phyloP scores from a whole-genome alignment of 1,284 basidiomycete genomes.

The Apiotrichum laibachii region DNA sequence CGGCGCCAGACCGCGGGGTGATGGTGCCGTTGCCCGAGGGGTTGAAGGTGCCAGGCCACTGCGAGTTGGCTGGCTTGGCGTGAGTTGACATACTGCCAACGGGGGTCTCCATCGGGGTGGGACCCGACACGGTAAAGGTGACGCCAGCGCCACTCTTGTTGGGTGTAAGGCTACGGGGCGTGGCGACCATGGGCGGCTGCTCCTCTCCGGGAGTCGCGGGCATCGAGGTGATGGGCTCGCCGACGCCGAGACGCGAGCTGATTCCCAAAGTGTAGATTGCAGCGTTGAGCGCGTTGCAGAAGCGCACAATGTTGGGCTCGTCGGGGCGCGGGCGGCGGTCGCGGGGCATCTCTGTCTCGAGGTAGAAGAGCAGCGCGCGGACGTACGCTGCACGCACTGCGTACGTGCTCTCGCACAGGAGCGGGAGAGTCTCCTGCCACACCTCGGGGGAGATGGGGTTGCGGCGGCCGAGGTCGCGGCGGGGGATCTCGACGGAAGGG shows the following conservation, averaged over 20 bases:
- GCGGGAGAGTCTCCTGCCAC: slow-evolving; percentile 82
- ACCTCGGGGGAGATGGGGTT: slow-evolving; percentile 73
- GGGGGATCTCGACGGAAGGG: slow-evolving; percentile 26
- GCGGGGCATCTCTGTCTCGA: slow-evolving; percentile 67
- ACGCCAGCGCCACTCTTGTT: slow-evolving; percentile 24
- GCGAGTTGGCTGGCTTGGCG: no score
- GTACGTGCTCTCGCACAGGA: slow-evolving; percentile 73
- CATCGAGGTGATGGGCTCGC: slow-evolving; percentile 18
- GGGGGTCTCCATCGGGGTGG: slow-evolving; percentile 30
- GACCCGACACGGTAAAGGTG: slow-evolving; percentile 37
- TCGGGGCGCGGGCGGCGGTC: slow-evolving; percentile 26
- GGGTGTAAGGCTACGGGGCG: neutral
- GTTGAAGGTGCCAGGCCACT: slow-evolving; percentile 13
- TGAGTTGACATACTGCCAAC: neutral
- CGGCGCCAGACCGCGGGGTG: slow-evolving; percentile 17
- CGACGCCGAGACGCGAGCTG: slow-evolving; percentile 58
- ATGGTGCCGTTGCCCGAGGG: slow-evolving; percentile 3
- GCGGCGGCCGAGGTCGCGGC: slow-evolving; percentile 53
- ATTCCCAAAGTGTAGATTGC: slow-evolving; percentile 74
- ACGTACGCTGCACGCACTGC: slow-evolving; percentile 73
- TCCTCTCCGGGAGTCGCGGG: slow-evolving; percentile 14
- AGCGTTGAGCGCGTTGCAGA: slow-evolving; percentile 73
- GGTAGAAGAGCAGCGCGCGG: slow-evolving; percentile 67
- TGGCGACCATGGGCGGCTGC: neutral
- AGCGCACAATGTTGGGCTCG: slow-evolving; percentile 53